Conservation (phyloP, 2,329 filamentous ascomycete genomes). For the Alternaria infectoria region DNA sequence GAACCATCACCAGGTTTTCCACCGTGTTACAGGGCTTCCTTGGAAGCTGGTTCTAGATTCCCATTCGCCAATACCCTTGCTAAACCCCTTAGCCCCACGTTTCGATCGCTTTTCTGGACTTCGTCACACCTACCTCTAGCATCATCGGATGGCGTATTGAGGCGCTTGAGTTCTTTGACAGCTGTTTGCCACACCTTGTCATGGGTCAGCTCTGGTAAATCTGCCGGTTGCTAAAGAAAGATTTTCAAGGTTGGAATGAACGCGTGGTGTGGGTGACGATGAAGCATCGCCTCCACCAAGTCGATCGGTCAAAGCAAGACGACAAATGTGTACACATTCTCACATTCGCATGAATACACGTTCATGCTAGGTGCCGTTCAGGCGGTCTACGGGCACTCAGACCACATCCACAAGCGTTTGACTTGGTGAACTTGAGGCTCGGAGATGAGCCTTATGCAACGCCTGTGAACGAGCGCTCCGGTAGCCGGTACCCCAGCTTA, state of each 20-base stretch:
- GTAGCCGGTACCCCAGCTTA: constrained; percentile 14
- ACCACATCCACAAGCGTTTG: constrained; percentile 2
- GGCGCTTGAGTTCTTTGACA: constrained; percentile 8
- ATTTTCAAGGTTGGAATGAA: neutral
- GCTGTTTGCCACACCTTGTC: constrained; percentile 25
- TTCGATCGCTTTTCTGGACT: constrained; percentile 12
- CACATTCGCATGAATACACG: neutral
- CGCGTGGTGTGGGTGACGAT: neutral
- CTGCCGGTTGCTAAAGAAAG: constrained; percentile 15
- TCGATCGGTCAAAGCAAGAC: neutral
- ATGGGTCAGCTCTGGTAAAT: constrained; percentile 2
- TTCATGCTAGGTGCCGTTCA: neutral
- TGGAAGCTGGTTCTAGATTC: constrained; percentile 9
- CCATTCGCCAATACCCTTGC: constrained; percentile 25
- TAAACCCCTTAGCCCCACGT: constrained; percentile 17
- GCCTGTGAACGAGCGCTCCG: constrained; percentile 17
- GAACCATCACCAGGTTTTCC: constrained; percentile 13
- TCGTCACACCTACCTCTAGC: constrained; percentile 28
- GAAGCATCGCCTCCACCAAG: constrained; percentile 5
- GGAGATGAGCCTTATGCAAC: constrained; percentile 39
- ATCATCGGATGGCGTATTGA: constrained; percentile 27
- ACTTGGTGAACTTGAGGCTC: constrained; percentile 14
- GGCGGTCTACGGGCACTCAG: neutral
- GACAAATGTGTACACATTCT: neutral
- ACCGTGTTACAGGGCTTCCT: constrained; percentile 7